phyloP scores from a whole-genome alignment of 2,329 filamentous ascomycete genomes.

The Scedosporium aurantiacum region DNA sequence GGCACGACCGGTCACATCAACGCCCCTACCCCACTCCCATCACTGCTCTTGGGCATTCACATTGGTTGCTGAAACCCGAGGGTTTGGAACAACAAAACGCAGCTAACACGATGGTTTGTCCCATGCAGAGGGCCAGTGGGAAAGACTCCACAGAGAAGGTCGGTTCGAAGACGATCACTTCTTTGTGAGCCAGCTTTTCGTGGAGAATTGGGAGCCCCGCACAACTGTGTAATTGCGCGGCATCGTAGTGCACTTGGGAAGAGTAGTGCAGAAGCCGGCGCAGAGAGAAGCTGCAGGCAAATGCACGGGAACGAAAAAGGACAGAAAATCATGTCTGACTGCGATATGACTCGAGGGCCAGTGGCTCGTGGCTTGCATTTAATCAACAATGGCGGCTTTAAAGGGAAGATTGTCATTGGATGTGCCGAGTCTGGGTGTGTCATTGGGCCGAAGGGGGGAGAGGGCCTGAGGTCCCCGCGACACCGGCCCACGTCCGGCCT shows the following conservation, averaged over 20 bases:
- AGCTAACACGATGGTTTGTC: neutral
- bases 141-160: conserved; percentile 28
- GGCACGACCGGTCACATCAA: neutral
- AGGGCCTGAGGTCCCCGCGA: neutral
- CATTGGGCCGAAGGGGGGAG: neutral
- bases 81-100: neutral
- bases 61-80: conserved; percentile 3
- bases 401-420: neutral
- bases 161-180: conserved; percentile 46
- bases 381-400: neutral
- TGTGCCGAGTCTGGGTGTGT: neutral
- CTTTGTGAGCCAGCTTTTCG: conserved; percentile 49
- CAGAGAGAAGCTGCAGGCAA: neutral
- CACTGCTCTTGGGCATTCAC: conserved; percentile 15
- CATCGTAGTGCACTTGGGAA: neutral
- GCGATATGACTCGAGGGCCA: neutral
- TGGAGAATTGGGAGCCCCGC: conserved; percentile 38
- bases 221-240: conserved; percentile 14
- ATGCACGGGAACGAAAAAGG: neutral
- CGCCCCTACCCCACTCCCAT: conserved; percentile 13
- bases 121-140: conserved; percentile 25
- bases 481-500: neutral
- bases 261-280: neutral
- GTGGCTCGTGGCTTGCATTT: neutral
- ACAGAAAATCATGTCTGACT: neutral